These are phyloP conservation scores for Platismatia glauca DNA, from an alignment of 495 filamentous ascomycete species.

Conservation along the genomic window DNA sequence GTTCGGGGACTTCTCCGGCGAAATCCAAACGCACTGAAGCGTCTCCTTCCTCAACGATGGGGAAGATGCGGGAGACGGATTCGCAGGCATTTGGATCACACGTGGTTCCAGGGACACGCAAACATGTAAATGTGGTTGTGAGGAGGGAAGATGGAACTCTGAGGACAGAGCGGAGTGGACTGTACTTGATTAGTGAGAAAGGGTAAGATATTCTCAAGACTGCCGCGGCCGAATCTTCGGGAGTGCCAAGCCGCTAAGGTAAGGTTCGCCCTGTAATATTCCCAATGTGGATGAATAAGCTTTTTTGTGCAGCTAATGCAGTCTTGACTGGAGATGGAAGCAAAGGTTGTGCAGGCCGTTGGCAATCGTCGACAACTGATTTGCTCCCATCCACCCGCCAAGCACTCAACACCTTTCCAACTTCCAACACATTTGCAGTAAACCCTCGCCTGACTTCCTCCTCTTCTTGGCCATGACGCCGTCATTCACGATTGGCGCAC, in stretches of 20 bases:
- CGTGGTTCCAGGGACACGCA: background rate
- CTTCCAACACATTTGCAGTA: too few species aligned
- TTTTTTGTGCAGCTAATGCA: too few species aligned
- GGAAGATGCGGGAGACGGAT: background rate
- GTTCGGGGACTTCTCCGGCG: conserved; percentile 14
- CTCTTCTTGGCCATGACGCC: background rate
- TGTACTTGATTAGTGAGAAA: background rate
- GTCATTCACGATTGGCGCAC: background rate
- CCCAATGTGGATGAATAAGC: too few species aligned
- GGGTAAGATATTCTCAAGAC: background rate
- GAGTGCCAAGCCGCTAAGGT: conserved; percentile 11
- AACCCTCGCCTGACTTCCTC: background rate
- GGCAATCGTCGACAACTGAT: background rate
- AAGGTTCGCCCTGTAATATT: background rate
- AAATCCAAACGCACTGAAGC: conserved; percentile 10
- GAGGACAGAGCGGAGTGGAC: background rate
- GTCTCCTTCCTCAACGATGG: conserved; percentile 4
- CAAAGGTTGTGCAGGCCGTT: background rate
- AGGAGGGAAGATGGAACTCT: background rate
- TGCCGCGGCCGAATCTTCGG: background rate
- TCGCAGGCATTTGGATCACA: conserved; percentile 4
- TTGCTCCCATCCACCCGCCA: background rate
- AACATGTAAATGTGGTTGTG: background rate
- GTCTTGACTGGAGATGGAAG: background rate
- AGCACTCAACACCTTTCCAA: background rate